phyloP scores from a whole-genome alignment of 768 basidiomycete species.

The Gymnopilus dilepis region DNA sequence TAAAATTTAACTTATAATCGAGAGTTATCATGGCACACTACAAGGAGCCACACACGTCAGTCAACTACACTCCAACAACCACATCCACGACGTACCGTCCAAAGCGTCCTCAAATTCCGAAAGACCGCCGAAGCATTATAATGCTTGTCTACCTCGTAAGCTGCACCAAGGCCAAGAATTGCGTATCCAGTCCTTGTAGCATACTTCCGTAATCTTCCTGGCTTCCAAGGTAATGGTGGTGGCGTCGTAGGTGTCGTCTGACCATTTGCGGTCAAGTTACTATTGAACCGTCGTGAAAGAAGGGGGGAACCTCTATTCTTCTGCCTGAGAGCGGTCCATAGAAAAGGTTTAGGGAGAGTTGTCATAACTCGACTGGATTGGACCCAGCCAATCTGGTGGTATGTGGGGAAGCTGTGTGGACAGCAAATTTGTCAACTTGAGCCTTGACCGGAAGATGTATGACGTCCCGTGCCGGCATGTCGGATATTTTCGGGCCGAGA shows the following conservation, averaged over 20 bases:
- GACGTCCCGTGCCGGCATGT: not conserved
- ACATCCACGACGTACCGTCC: constrained; percentile 43
- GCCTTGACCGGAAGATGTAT: not conserved
- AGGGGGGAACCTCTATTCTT: not conserved
- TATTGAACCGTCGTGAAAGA: not conserved
- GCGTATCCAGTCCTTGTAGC: constrained; percentile 41
- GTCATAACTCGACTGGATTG: constrained; percentile 7
- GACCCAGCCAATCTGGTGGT: not conserved
- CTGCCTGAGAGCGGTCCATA: not conserved
- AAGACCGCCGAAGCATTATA: constrained; percentile 64
- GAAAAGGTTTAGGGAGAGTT: not conserved
- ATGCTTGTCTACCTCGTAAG: constrained; percentile 51
- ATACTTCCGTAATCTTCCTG: constrained; percentile 10
- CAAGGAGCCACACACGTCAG: not conserved
- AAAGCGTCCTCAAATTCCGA: constrained; percentile 58
- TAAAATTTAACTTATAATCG: constrained; percentile 92
- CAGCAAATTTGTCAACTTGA: not conserved
- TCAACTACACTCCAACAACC: not conserved
- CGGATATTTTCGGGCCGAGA: not conserved
- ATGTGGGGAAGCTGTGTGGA: not conserved
- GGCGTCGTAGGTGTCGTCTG: not conserved
- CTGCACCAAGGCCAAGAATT: constrained; percentile 41
- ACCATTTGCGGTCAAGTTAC: not conserved
- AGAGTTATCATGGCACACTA: constrained; percentile 73
- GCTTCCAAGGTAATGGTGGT: not conserved